Evolutionary conservation across 306 rosid genomes (phyloP).

Genomic region (Coriaria nepalensis): DNA sequence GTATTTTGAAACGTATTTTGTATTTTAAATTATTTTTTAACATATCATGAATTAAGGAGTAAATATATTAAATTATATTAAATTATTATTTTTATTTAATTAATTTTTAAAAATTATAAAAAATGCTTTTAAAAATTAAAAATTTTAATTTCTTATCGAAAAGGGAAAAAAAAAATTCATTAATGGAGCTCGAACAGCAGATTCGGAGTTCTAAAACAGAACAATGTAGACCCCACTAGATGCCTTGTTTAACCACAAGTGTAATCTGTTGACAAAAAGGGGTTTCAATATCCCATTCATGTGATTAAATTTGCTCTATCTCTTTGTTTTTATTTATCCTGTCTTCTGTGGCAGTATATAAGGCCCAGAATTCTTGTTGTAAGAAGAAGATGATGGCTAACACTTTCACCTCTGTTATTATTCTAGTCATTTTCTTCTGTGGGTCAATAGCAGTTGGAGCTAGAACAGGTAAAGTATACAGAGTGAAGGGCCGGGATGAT

Average conservation of each 20-base stretch:
- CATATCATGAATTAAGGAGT: no score
- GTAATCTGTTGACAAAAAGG: conserved; percentile 3
- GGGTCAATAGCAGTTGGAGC: conserved; percentile 9
- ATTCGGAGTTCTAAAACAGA: conserved; percentile 2
- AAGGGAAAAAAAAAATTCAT: no score
- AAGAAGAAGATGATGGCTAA: conserved; percentile 18
- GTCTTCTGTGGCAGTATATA: conserved; percentile 11
- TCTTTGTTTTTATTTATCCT: conserved; percentile 17
- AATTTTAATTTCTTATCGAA: no score
- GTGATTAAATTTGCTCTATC: conserved; percentile 12
- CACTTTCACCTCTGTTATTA: conserved; percentile 8
- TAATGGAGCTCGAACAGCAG: no score
- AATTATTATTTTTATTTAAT: no score
- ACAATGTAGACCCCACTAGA: conserved; percentile 10
- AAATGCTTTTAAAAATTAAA: no score
- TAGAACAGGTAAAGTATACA: conserved; percentile 9
- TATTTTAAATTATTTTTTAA: no score
- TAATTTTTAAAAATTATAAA: no score
- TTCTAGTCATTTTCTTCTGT: conserved; percentile 12
- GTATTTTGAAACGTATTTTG: no score
- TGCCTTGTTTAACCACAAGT: conserved; percentile 15
- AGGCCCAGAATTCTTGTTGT: conserved; percentile 1
- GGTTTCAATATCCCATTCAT: conserved; percentile 1
- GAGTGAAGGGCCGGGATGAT: conserved; percentile 5
- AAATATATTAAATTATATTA: no score